Evolutionary conservation across 2,329 filamentous ascomycete genomes (phyloP), one percentile per base, ranked within the genome.

Genomic region (Penicillium sp.): DNA sequence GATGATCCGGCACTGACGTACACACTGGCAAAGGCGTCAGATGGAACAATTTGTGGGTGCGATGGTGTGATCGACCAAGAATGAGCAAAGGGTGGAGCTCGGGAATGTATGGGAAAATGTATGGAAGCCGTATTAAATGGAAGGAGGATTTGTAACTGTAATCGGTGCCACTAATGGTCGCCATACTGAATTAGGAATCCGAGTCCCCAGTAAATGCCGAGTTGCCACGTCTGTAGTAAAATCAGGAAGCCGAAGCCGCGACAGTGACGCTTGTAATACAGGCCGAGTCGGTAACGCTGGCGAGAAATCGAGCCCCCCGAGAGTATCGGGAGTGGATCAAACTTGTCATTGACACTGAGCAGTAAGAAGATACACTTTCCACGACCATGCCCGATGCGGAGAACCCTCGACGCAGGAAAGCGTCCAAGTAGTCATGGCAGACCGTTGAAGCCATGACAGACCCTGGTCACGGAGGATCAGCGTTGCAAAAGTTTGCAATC

Each of bases 41-140:
- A 54, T 49, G 41, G 41, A 28, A 42, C 38, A 44, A 54, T 54
- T 34, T 18, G 29, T 16, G 27, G 29, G 44, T 42, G 37, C 44
- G 51, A 55, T 55, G 52, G 52, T 55, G 51, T 55, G 51, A 54
- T 54, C 43, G 20, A 31, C 18, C 34, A 36, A 10, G 13, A 30
- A 30, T 36, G 27, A 18, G 26, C 9, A 12, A 25, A 3, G 6
- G 16, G 11, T 5, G 18, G 9, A 9, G 5, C 18, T 9, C 18
- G 25, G 25, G 25, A 27, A 27, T 27, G 14, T 15, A 30, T 30
- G 35, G 29, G 14, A 23, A 18, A 33, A 20, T 18, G 33, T 32
- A 32, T 32, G n/a, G 11, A 25, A 14, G 8, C 3, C 5, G 10
- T 23, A n/a, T n/a, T n/a, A n/a, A n/a, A n/a, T n/a, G n/a, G n/a